These are phyloP conservation scores for Stagonosporopsis tanaceti DNA, from an alignment of 2,329 filamentous ascomycete genomes.

Conservation along the genomic window DNA sequence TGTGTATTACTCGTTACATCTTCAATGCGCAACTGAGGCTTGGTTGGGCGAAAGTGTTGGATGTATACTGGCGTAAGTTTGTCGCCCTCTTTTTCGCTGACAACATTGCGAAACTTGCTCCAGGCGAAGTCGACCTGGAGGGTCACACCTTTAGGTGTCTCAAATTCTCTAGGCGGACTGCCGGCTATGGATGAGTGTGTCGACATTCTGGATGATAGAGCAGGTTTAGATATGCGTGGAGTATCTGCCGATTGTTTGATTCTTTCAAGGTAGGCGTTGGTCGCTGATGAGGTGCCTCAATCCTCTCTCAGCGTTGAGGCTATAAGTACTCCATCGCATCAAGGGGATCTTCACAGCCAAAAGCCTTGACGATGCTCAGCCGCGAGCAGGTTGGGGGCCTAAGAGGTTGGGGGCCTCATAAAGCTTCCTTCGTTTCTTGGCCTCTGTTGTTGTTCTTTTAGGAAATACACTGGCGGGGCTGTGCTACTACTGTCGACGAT, in stretches of 20 bases:
- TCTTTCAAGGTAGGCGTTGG: neutral
- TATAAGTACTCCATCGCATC: slow-evolving; percentile 6
- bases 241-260: neutral
- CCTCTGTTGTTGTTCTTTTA: slow-evolving; percentile 7
- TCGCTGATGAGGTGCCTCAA: neutral
- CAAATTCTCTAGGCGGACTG: slow-evolving; percentile 3
- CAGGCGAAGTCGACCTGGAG: slow-evolving; percentile 32
- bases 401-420: neutral
- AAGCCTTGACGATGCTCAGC: neutral
- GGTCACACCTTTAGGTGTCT: slow-evolving; percentile 14
- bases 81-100: slow-evolving; percentile 22
- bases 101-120: slow-evolving; percentile 30
- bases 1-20: slow-evolving; percentile 3
- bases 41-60: slow-evolving; percentile 29
- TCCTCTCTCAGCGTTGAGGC: neutral
- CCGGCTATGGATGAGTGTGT: neutral
- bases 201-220: neutral
- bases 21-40: slow-evolving; percentile 29
- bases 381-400: slow-evolving; percentile 6
- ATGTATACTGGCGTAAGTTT: slow-evolving; percentile 25
- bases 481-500: neutral
- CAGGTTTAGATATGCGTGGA: neutral
- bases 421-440: slow-evolving; percentile 6
- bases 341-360: neutral
- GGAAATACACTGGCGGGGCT: slow-evolving; percentile 3